Conservation (phyloP, 495 filamentous ascomycete genomes). For the Hapsidospora chrysogenum region DNA sequence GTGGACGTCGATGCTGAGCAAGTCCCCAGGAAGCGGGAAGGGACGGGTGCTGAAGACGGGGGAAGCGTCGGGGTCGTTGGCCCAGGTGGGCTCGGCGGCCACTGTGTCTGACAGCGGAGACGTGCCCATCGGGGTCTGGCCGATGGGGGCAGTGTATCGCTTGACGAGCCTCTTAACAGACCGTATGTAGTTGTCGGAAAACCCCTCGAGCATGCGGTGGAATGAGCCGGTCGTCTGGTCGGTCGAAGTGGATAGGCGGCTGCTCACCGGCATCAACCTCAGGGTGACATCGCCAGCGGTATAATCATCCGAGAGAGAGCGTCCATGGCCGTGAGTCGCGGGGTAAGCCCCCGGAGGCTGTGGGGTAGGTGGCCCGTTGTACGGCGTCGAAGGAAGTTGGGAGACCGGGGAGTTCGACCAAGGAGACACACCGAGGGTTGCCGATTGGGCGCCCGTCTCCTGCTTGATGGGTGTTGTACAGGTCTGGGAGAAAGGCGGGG, state of each 20-base stretch:
- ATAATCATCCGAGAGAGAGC: not conserved
- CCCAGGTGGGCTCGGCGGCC: not conserved
- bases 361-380: too few species aligned
- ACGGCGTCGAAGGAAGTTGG: too few species aligned
- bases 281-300: not conserved
- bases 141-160: conserved; percentile 13
- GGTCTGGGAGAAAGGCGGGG: not conserved
- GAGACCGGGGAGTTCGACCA: not conserved
- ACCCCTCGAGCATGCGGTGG: conserved; percentile 8
- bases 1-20: conserved; percentile 13
- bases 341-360: too few species aligned
- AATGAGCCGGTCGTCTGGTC: conserved; percentile 13
- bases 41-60: conserved; percentile 1
- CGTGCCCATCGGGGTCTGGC: not conserved
- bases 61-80: not conserved
- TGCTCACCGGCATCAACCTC: not conserved
- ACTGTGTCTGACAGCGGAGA: conserved; percentile 4
- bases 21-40: conserved; percentile 21
- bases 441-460: not conserved
- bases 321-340: not conserved
- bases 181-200: conserved; percentile 9
- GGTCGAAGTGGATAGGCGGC: conserved; percentile 7
- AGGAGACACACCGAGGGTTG: not conserved
- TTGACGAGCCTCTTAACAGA: conserved; percentile 12
- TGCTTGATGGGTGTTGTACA: not conserved